Base-by-base conservation (phyloP, 768 basidiomycete genomes). In the Saitozyma podzolica region DNA sequence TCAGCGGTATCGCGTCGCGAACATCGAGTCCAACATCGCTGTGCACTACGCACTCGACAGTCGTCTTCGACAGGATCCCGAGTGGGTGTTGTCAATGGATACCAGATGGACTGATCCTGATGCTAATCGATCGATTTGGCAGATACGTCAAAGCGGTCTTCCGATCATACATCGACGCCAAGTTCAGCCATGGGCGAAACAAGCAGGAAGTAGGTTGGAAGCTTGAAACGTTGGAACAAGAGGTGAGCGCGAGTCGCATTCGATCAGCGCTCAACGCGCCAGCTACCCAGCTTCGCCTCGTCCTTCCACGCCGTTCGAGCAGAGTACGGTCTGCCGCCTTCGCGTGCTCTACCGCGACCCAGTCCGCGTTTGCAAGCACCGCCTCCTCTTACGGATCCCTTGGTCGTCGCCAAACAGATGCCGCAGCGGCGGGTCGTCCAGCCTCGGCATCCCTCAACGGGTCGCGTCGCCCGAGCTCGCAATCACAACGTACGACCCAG, bases 61-160 rank as follows among this genome's bases (percentile, higher is more conserved):
- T 40, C 54, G 61, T 11, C 49, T 17, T 40, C 53, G 53, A 17
- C 19, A 54, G 14, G 61, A 62, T 51, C 61, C 61, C 8, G 61
- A 62, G 45, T 54, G 40, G 16, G 52, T 16, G 9, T 37, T 16
- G 9, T 10, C 9, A 20, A 2, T 54, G 16, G 1, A 54, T 9
- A 40, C 9, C 6, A 16, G 52, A 5, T 9, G 2, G 37, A 54
- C 45, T 6, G 19, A 29, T 29, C 29, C 29, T 29, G 29, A 29
- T 29, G 29, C 29, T 29, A 29, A 29, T 29, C 29, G 29, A 29
- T 29, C 29, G 29, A 2, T 29, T 29, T 29, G 2, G 29, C 52
- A 29, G 17, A 41, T 77, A 73, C 43, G 67, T 73, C 54, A 73
- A 71, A 45, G 74, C 69, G 13, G 72, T 79, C 20, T 54, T 79